Conservation (phyloP, 768 basidiomycete species). For the Mycena vitilis region DNA sequence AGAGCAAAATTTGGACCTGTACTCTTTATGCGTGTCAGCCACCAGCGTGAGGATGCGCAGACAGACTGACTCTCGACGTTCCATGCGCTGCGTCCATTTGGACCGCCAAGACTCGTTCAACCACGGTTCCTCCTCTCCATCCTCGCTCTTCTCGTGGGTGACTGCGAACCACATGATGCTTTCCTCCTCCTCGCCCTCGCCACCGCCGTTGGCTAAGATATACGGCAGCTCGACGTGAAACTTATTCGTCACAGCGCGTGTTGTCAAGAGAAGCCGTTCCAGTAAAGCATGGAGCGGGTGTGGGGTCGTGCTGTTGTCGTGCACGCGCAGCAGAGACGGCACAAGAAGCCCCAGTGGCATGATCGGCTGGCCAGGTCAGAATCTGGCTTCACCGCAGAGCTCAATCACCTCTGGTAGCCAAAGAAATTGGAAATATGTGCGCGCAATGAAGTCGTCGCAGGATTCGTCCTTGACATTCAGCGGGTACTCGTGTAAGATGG, state of each 20-base stretch:
- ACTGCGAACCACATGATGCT: conserved; percentile 83
- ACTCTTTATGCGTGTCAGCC: conserved; percentile 55
- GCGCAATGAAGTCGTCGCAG: conserved; percentile 66
- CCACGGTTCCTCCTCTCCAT: conserved; percentile 54
- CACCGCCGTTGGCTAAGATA: conserved; percentile 69
- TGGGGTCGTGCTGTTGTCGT: conserved; percentile 48
- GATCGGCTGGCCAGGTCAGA: conserved; percentile 62
- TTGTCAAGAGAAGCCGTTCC: conserved; percentile 72
- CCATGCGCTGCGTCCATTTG: conserved; percentile 72
- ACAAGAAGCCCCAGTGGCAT: conserved; percentile 73
- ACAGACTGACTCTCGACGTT: conserved; percentile 69
- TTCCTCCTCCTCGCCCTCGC: conserved; percentile 74
- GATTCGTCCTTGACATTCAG: conserved; percentile 60
- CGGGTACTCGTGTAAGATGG: conserved; percentile 67
- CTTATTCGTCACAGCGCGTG: conserved; percentile 65
- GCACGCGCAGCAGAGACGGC: conserved; percentile 66
- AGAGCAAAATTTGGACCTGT: conserved; percentile 80
- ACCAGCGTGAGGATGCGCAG: not conserved
- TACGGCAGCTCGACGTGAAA: conserved; percentile 73
- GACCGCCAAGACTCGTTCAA: conserved; percentile 65
- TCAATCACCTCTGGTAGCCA: conserved; percentile 78
- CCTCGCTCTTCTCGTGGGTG: conserved; percentile 65
- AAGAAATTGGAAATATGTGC: conserved; percentile 80
- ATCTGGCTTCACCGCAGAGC: conserved; percentile 10
- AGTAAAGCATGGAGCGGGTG: conserved; percentile 71